A percentile compares a stretch with the other conserved stretches of the same genome.
Conservation (phyloP, 2,329 filamentous ascomycete genomes). For the Aureobasidium leucospermi region DNA sequence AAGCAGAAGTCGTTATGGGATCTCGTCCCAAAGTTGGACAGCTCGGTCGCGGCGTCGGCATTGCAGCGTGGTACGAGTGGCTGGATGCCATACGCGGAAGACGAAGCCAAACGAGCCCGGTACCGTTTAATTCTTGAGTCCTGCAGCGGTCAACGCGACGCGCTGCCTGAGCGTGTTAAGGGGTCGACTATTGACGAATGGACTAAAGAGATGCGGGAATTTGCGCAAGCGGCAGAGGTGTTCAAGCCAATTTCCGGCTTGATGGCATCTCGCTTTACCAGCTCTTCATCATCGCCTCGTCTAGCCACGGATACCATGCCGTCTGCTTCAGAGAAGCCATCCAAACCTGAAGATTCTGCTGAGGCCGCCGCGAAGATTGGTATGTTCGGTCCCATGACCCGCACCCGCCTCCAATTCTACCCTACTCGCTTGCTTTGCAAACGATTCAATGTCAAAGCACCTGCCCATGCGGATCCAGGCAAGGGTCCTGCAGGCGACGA, state of each 20-base stretch:
- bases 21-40: constrained; percentile 38
- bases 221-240: constrained; percentile 64
- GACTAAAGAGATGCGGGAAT: constrained; percentile 71
- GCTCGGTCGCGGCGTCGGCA: constrained; percentile 37
- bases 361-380: constrained; percentile 80
- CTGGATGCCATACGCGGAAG: constrained; percentile 78
- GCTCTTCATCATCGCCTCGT: constrained; percentile 42
- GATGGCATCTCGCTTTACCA: constrained; percentile 91
- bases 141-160: constrained; percentile 55
- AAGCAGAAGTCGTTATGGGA: constrained; percentile 48
- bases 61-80: constrained; percentile 47
- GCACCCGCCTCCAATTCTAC: constrained; percentile 63
- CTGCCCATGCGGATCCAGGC: constrained; percentile 49
- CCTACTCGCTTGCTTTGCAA: constrained; percentile 87
- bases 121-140: constrained; percentile 78
- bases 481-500: constrained; percentile 27
- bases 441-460: constrained; percentile 79
- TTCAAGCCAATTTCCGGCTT: constrained; percentile 88
- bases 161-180: constrained; percentile 49
- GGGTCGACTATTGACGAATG: constrained; percentile 62
- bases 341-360: constrained; percentile 56
- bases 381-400: constrained; percentile 88
- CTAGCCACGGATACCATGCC: constrained; percentile 26
- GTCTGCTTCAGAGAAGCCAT: not conserved
- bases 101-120: constrained; percentile 68